phyloP scores from a whole-genome alignment of 371 early-diverging fungal species.

The Dichotomocladium elegans region DNA sequence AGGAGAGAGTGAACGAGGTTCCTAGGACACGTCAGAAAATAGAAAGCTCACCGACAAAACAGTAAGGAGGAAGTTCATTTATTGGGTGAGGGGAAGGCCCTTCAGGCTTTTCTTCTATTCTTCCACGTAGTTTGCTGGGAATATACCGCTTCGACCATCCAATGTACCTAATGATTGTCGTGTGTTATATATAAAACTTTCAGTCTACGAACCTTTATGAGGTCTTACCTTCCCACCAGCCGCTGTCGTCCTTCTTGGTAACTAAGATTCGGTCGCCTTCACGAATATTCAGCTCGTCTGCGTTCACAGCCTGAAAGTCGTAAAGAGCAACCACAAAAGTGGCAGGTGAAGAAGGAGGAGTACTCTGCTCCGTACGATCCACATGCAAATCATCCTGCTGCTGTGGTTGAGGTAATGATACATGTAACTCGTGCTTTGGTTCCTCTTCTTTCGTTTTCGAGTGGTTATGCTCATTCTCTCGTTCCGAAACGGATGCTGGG shows the following conservation, averaged over 20 bases:
- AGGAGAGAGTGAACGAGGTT: not conserved
- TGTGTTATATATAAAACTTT: not conserved
- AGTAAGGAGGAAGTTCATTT: too few relatives aligned
- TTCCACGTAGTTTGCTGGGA: constrained; percentile 82
- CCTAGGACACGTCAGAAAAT: not conserved
- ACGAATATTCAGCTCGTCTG: constrained; percentile 67
- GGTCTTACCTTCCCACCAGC: constrained; percentile 74
- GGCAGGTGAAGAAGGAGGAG: constrained; percentile 2
- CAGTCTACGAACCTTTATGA: too few relatives aligned
- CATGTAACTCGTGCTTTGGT: not conserved
- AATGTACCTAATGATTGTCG: constrained; percentile 49
- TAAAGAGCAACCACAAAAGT: constrained; percentile 65
- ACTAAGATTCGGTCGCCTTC: constrained; percentile 70
- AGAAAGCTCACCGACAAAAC: too few relatives aligned
- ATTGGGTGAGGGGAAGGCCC: too few relatives aligned
- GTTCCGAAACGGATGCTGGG: not conserved
- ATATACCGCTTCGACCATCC: constrained; percentile 66
- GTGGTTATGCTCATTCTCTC: not conserved
- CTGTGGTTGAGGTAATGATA: too few relatives aligned
- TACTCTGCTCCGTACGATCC: not conserved
- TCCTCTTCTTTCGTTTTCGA: too few relatives aligned
- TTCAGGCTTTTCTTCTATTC: too few relatives aligned
- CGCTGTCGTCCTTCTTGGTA: constrained; percentile 59
- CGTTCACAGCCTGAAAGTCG: constrained; percentile 71
- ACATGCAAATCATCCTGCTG: not conserved